Evolutionary conservation across 306 rosid species (phyloP).

Genomic region (Dryas drummondii): DNA sequence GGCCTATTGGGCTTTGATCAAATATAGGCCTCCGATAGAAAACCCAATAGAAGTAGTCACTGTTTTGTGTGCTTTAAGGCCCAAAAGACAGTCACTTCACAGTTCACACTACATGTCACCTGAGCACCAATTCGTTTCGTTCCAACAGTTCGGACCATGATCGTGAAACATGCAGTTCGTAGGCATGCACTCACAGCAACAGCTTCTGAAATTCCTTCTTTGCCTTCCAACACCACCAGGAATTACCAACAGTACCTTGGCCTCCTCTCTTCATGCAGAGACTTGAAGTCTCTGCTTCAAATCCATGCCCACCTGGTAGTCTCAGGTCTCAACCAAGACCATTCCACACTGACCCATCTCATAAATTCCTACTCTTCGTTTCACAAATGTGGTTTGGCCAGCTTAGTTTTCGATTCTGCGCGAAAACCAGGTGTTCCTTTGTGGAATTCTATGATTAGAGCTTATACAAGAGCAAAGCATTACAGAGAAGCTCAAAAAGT

Average conservation of each 20-base stretch:
- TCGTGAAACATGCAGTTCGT: conserved; percentile 17
- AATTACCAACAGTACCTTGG: conserved; percentile 29
- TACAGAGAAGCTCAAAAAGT: conserved; percentile 38
- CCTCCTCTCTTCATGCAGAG: conserved; percentile 49
- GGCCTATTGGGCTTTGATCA: neutral
- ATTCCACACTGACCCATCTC: conserved; percentile 36
- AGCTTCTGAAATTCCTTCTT: conserved; percentile 15
- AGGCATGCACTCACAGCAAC: conserved; percentile 9
- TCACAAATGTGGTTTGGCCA: conserved; percentile 20
- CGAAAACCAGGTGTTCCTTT: conserved; percentile 45
- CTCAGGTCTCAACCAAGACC: conserved; percentile 42
- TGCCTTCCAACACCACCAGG: conserved; percentile 13
- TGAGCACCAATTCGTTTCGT: neutral
- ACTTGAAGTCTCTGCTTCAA: conserved; percentile 56
- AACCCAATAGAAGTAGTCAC: neutral
- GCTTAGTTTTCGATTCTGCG: conserved; percentile 32
- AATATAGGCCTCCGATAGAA: neutral
- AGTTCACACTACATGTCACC: neutral
- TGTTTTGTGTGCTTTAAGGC: neutral
- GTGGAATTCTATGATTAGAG: conserved; percentile 61
- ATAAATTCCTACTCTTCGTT: conserved; percentile 47
- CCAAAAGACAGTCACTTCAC: neutral
- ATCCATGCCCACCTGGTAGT: conserved; percentile 50
- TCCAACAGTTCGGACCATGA: neutral
- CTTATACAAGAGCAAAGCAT: conserved; percentile 35